Percentiles rank a stretch among this genome's conserved stretches.
Conservation (phyloP, 2,329 filamentous ascomycete genomes). For the Verticillium zaregamsianum region DNA sequence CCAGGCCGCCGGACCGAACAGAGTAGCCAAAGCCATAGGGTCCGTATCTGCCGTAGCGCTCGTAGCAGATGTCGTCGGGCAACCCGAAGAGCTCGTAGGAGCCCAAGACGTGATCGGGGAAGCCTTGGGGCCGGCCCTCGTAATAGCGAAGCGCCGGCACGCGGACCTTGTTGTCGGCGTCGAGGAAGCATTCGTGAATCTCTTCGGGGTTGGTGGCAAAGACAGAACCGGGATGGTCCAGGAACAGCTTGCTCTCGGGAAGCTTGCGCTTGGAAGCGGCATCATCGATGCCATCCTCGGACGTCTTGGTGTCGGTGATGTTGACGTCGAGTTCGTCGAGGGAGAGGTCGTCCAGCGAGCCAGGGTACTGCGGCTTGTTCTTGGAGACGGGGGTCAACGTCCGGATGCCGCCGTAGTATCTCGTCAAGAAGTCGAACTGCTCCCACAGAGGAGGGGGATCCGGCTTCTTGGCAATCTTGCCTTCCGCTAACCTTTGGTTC, state of each 20-base stretch:
- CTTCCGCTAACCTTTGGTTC: constrained; percentile 55
- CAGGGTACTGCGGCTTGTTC: constrained; percentile 79
- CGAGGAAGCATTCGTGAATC: constrained; percentile 74
- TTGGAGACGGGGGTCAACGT: constrained; percentile 61
- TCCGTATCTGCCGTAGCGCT: constrained; percentile 81
- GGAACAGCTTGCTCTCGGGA: constrained; percentile 52
- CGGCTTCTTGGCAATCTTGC: constrained; percentile 54
- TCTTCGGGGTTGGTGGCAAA: constrained; percentile 37
- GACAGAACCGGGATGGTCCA: constrained; percentile 29
- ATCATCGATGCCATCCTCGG: constrained; percentile 19
- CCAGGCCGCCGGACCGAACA: constrained; percentile 70
- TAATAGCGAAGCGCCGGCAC: constrained; percentile 71
- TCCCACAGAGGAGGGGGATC: constrained; percentile 73
- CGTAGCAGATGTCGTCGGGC: constrained; percentile 85
- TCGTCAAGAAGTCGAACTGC: constrained; percentile 75
- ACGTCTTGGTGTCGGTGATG: constrained; percentile 18
- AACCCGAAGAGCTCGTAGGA: constrained; percentile 78
- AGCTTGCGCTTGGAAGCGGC: constrained; percentile 24
- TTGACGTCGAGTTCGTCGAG: constrained; percentile 34
- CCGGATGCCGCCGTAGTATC: constrained; percentile 86
- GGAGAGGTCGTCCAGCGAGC: constrained; percentile 53
- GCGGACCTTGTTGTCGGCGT: constrained; percentile 58
- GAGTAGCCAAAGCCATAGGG: constrained; percentile 91
- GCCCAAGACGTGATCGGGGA: constrained; percentile 81
- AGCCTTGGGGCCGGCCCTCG: constrained; percentile 74